Conservation (phyloP, 768 basidiomycete genomes). For the Suillus plorans region DNA sequence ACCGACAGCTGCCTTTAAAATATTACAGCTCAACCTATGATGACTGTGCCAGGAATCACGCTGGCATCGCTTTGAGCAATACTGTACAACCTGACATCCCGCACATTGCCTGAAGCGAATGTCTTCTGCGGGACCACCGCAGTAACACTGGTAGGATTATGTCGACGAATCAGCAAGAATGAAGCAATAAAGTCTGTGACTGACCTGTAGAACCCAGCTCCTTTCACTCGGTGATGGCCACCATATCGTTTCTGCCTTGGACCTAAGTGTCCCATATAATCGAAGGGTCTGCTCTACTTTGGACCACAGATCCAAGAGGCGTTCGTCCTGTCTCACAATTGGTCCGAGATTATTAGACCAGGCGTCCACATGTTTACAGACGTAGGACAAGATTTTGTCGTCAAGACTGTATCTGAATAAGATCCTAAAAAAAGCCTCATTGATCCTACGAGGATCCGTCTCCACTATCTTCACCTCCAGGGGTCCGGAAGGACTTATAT, state of each 20-base stretch:
- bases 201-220: not conserved
- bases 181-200: not conserved
- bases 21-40: not conserved
- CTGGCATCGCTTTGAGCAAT: not conserved
- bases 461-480: not conserved
- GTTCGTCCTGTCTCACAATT: not conserved
- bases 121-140: not conserved
- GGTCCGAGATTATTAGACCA: not conserved
- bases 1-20: not conserved
- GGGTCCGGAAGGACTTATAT: not conserved
- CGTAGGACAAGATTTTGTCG: slow-evolving; percentile 1
- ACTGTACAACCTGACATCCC: not conserved
- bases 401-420: not conserved
- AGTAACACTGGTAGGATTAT: not conserved
- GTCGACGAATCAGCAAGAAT: not conserved
- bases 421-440: not conserved
- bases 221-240: not conserved
- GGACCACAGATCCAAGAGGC: not conserved
- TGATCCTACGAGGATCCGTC: not conserved
- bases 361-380: not conserved
- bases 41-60: slow-evolving; percentile 3
- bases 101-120: not conserved
- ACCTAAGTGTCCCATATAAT: not conserved
- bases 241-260: not conserved
- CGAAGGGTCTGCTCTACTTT: not conserved